Evolutionary conservation across 805 yeast species (phyloP), one percentile per base, ranked within the genome.

Genomic region (Millerozyma acaciae): DNA sequence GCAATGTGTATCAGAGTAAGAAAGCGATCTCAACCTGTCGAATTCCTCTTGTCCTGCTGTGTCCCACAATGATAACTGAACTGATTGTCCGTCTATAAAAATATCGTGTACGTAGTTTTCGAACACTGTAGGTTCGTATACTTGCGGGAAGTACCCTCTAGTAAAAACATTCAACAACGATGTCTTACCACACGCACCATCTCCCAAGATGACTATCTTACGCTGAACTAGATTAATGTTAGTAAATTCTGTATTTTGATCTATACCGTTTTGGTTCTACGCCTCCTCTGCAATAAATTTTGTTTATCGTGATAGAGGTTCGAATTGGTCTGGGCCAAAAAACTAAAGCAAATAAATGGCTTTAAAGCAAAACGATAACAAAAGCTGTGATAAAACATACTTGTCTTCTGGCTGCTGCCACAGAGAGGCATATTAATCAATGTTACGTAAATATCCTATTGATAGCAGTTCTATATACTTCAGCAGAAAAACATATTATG

Each of bases 21-120:
- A 84, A 40, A 90, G 70, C 1, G 97, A 86, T 57, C 98, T 76
- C 57, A 90, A 72, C 43, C 97, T 75, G 59, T 90, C 98, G 50
- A 90, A 90, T 64, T 90, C 98, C 63, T 90, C 98, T 68, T 90
- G 98, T 6, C 98, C 98, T 1, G 98, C 98, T 5, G 98, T 90
- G 57, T 90, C 98, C 98, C 98, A 93, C 35, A 90, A 68, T 10
- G 96, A 88, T 37, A 90, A 66, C 52, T 89, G 95, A 49, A 90
- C 84, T 31, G 93, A 87, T 57, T 86, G 87, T 33, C 90, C 90
- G 57, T 90, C 98, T 35, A 90, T 88, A 62, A 86, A 90, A 44
- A 90, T 93, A 56, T 90, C 97, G 61, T 90, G 97, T 39, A 89
- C 95, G 56, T 90, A 90, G 65, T 90, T 90, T 56, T 90, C 97